Evolutionary conservation across 2,329 filamentous ascomycete genomes (phyloP).

Genomic region (Xylaria sp.): DNA sequence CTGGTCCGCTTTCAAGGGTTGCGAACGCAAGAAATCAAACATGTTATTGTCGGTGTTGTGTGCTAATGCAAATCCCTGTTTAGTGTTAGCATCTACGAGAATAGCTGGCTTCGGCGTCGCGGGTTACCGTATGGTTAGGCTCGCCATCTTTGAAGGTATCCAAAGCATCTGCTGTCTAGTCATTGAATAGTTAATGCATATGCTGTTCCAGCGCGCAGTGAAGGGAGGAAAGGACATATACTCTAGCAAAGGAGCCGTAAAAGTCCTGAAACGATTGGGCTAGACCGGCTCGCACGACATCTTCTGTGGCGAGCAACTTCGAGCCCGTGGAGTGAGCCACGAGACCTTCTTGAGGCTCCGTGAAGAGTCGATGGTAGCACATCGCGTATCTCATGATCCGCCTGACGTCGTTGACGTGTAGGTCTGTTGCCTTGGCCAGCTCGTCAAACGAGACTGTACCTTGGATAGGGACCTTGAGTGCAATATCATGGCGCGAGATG

Average conservation of each 20-base stretch:
- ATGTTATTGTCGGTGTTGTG: slow-evolving; percentile 7
- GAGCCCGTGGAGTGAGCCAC: slow-evolving; percentile 8
- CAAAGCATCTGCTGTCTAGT: slow-evolving; percentile 8
- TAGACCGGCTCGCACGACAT: slow-evolving; percentile 7
- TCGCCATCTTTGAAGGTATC: slow-evolving; percentile 16
- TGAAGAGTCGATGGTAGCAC: slow-evolving; percentile 7
- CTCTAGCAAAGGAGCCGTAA: slow-evolving; percentile 7
- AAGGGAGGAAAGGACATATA: neutral
- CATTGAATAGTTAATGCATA: neutral
- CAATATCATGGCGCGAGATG: slow-evolving; percentile 15
- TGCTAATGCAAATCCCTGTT: slow-evolving; percentile 13
- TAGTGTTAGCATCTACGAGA: neutral
- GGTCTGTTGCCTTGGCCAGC: slow-evolving; percentile 12
- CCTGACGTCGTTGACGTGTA: slow-evolving; percentile 1
- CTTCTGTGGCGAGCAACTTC: slow-evolving; percentile 7
- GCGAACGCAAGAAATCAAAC: slow-evolving; percentile 9
- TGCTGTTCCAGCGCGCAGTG: neutral
- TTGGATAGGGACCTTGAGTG: slow-evolving; percentile 8
- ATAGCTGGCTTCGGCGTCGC: neutral
- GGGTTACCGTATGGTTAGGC: slow-evolving; percentile 9
- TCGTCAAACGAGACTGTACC: slow-evolving; percentile 6
- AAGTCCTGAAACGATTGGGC: neutral
- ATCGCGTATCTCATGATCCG: slow-evolving; percentile 11
- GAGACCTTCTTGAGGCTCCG: slow-evolving; percentile 8
- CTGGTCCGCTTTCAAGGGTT: slow-evolving; percentile 1